A percentile compares a stretch with the other conserved stretches of the same genome.
phyloP scores from a whole-genome alignment of 2,329 filamentous ascomycete genomes.

The Xylariaceae sp. region DNA sequence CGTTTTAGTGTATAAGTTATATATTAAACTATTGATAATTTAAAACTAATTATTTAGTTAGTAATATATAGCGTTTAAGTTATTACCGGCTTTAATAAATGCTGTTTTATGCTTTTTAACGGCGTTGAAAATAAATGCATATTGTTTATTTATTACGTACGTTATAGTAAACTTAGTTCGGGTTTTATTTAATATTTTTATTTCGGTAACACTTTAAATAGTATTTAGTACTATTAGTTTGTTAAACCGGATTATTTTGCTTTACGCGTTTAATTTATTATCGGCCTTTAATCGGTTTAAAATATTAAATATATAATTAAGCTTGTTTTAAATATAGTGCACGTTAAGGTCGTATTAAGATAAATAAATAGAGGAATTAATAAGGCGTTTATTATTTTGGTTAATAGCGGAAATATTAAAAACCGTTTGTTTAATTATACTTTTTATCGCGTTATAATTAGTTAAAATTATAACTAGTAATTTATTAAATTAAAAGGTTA shows the following conservation, averaged over 20 bases:
- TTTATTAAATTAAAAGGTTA: slow-evolving; percentile 1
- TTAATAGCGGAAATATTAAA: background rate
- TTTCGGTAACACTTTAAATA: background rate
- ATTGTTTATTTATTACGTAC: background rate
- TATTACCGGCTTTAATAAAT: background rate
- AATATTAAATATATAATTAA: background rate
- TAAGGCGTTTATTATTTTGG: background rate
- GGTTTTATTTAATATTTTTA: background rate
- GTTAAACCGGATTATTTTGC: background rate
- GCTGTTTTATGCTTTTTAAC: background rate
- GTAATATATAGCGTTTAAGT: background rate
- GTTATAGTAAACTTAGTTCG: background rate
- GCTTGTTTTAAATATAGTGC: background rate
- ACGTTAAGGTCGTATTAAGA: slow-evolving; percentile 1
- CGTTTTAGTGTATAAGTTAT: background rate
- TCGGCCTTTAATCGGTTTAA: background rate
- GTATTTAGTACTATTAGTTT: background rate
- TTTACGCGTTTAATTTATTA: background rate
- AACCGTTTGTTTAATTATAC: background rate
- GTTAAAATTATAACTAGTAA: background rate
- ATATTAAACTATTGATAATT: background rate
- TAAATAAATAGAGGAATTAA: slow-evolving; percentile 3
- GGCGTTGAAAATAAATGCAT: background rate
- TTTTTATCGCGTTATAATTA: slow-evolving; percentile 1
- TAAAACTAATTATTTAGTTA: background rate